A percentile compares a stretch with the other conserved stretches of the same genome.
These are phyloP conservation scores for Cantharellus cinnabarinus DNA, from an alignment of 768 basidiomycete species.

Conservation along the genomic window DNA sequence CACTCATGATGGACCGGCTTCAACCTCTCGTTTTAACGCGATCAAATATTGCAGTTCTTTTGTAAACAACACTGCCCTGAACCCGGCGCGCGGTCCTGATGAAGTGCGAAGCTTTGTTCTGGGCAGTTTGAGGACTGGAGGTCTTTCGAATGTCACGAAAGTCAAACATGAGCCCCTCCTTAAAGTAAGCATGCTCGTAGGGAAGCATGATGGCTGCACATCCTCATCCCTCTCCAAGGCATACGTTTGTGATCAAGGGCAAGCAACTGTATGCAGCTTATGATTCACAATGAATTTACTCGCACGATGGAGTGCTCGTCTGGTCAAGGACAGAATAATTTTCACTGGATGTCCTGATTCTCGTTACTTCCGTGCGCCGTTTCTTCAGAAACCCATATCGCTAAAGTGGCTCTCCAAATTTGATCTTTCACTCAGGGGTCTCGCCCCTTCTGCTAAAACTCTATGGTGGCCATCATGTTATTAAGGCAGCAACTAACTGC, in stretches of 20 bases:
- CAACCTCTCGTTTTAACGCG: conserved; percentile 5
- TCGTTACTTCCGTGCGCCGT: too few species aligned
- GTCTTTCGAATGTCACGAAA: background rate
- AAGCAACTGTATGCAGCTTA: background rate
- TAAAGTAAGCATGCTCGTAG: background rate
- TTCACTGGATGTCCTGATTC: too few species aligned
- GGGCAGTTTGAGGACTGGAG: background rate
- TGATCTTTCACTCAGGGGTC: too few species aligned
- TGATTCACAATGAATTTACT: too few species aligned
- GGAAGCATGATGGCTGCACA: too few species aligned
- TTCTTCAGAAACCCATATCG: too few species aligned
- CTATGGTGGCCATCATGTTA: too few species aligned
- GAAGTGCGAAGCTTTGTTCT: background rate
- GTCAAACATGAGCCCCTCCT: background rate
- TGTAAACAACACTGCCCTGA: background rate
- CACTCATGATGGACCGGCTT: conserved; percentile 8
- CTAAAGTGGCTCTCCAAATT: too few species aligned
- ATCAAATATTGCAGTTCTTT: background rate
- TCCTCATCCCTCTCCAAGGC: background rate
- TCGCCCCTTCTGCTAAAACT: too few species aligned
- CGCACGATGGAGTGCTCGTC: too few species aligned
- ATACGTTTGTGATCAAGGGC: background rate
- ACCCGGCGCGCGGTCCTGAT: background rate
- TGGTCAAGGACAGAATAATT: too few species aligned
- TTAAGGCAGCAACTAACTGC: too few species aligned